Conservation (phyloP, 306 rosid genomes). For the Carpinus fangiana region DNA sequence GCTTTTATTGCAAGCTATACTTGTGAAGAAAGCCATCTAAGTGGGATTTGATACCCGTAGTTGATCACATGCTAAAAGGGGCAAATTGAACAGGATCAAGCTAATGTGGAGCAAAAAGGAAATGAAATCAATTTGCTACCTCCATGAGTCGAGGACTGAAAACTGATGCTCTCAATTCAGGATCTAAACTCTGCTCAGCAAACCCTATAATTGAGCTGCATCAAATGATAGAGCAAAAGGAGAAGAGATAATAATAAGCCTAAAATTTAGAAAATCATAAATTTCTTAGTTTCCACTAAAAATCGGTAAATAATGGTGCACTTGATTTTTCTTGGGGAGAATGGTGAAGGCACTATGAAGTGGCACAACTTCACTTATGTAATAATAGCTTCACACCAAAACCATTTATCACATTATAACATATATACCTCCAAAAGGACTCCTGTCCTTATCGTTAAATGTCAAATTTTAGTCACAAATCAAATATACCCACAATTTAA, state of each 20-base stretch:
- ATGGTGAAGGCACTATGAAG: background rate
- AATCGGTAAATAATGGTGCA: background rate
- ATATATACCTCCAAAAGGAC: background rate
- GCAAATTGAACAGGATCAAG: slow-evolving; percentile 12
- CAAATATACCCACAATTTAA: background rate
- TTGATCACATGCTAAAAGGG: slow-evolving; percentile 7
- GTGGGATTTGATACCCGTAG: background rate
- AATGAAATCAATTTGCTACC: slow-evolving; percentile 49
- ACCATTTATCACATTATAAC: background rate
- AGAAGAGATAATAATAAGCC: slow-evolving; percentile 8
- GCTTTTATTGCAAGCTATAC: background rate
- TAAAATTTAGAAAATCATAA: slow-evolving; percentile 10
- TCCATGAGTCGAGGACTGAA: slow-evolving; percentile 98
- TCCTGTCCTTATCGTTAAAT: background rate
- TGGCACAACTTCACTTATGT: background rate
- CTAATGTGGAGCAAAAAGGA: slow-evolving; percentile 21
- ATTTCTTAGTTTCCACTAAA: background rate
- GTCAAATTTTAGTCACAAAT: background rate
- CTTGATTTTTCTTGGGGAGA: background rate
- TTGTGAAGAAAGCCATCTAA: background rate
- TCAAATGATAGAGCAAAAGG: slow-evolving; percentile 22
- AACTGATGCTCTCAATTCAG: slow-evolving; percentile 72
- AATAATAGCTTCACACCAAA: background rate
- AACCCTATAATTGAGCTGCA: slow-evolving; percentile 88
- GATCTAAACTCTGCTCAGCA: slow-evolving; percentile 79